These are phyloP conservation scores for Collybia nuda DNA, from an alignment of 768 basidiomycete species.

Conservation along the genomic window DNA sequence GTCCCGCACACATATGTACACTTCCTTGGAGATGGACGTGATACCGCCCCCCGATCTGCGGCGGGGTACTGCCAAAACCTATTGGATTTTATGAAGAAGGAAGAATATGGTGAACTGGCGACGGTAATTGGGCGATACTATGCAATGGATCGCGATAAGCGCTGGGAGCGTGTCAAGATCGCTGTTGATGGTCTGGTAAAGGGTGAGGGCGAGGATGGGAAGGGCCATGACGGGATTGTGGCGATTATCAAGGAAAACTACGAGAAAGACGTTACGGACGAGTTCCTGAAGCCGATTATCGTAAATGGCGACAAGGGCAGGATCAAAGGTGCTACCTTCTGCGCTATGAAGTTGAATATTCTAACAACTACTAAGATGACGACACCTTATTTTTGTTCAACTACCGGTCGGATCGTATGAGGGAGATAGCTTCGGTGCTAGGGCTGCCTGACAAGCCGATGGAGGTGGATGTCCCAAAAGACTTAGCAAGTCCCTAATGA, in stretches of 20 bases:
- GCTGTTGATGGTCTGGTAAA: constrained; percentile 83
- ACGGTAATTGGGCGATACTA: constrained; percentile 92
- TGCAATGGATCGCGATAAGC: constrained; percentile 96
- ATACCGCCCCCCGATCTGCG: constrained; percentile 87
- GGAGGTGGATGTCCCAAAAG: constrained; percentile 77
- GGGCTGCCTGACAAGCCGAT: constrained; percentile 83
- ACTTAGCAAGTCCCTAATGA: constrained; percentile 54
- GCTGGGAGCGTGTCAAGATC: constrained; percentile 92
- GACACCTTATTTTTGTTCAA: constrained; percentile 97
- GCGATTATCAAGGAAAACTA: constrained; percentile 68
- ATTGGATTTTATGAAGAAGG: constrained; percentile 73
- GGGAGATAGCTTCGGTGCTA: constrained; percentile 82
- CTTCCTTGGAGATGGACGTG: constrained; percentile 93
- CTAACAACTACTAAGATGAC: constrained; percentile 44
- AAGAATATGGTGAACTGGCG: constrained; percentile 77
- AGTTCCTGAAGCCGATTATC: constrained; percentile 95
- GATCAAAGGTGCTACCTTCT: constrained; percentile 60
- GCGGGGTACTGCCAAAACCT: constrained; percentile 77
- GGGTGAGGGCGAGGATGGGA: constrained; percentile 58
- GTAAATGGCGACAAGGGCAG: constrained; percentile 76
- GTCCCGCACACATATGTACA: constrained; percentile 89
- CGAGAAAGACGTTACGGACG: constrained; percentile 85
- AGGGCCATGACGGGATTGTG: constrained; percentile 43
- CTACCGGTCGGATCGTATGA: constrained; percentile 95
- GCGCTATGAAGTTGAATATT: not conserved